Evolutionary conservation across 1,284 basidiomycete species (phyloP), one percentile per base, ranked within the genome.

Genomic region (Mycena sp.): DNA sequence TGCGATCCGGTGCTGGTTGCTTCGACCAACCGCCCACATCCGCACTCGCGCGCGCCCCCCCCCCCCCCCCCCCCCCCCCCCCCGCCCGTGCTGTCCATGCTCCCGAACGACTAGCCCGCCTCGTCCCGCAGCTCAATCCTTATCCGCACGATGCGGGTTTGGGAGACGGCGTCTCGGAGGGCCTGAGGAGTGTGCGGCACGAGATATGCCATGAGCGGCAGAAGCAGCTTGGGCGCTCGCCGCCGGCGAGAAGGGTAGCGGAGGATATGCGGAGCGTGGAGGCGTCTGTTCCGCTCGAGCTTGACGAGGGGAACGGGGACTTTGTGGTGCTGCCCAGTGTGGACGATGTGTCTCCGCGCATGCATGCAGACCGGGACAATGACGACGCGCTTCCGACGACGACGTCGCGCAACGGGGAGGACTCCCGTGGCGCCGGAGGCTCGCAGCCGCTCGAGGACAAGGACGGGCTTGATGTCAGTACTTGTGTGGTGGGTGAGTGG

Each of bases 21-120:
- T 93, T 94, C 70, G 91, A 94, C 72, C 90, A 90, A 67, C 91
- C 91, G 0, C 81, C 95, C 40, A 87, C 88, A 6, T 89, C 85
- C 1, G 93, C 93, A 1, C 83, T 95, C 63, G 80, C 86, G 5
- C 87, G 84, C 0, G 85, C 85, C 29, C 67, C 94, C 1, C 93
- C n/a, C n/a, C n/a, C n/a, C n/a, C n/a, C n/a, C n/a, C n/a, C n/a
- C n/a, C n/a, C n/a, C n/a, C n/a, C n/a, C n/a, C n/a, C n/a, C n/a
- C n/a, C n/a, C n/a, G n/a, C n/a, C n/a, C n/a, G n/a, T n/a, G n/a
- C n/a, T n/a, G n/a, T n/a, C n/a, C n/a, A n/a, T n/a, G n/a, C n/a
- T n/a, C n/a, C n/a, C n/a, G n/a, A n/a, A n/a, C n/a, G n/a, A n/a
- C n/a, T n/a, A n/a, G n/a, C n/a, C n/a, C n/a, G n/a, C n/a, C n/a